Evolutionary conservation across 78 protist species (phyloP).

Genomic region (Mantamonas sphyraenae): DNA sequence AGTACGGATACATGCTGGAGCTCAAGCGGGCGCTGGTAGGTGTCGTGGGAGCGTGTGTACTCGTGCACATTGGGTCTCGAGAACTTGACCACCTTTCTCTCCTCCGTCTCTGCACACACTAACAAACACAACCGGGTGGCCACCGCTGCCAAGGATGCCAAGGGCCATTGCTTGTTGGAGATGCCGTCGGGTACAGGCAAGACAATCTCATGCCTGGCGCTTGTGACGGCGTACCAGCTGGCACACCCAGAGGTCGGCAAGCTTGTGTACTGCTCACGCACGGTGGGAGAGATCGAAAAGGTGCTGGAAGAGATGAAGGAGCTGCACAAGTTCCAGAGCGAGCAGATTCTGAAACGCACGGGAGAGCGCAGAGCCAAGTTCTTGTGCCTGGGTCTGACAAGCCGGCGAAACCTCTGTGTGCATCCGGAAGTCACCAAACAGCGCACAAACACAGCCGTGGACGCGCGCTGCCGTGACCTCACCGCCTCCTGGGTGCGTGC

Average conservation of each 20-base stretch:
- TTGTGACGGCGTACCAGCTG: conserved; percentile 68
- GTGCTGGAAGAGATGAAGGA: conserved; percentile 69
- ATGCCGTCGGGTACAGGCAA: conserved; percentile 99
- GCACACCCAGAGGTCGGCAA: conserved; percentile 41
- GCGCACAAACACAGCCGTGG: conserved; percentile 40
- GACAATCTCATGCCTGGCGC: conserved; percentile 85
- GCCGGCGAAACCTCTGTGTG: conserved; percentile 80
- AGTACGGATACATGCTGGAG: conserved; percentile 87
- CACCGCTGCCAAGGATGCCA: too few species aligned
- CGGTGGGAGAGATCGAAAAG: conserved; percentile 93
- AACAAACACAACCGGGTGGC: neutral
- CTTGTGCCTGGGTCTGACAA: conserved; percentile 63
- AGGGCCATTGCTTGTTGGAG: conserved; percentile 85
- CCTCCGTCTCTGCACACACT: too few species aligned
- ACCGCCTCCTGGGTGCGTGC: conserved; percentile 75
- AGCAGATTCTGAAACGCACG: too few species aligned
- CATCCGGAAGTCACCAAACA: conserved; percentile 48
- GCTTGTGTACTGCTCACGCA: conserved; percentile 95
- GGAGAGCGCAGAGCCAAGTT: too few species aligned
- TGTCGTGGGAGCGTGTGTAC: too few species aligned
- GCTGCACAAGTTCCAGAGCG: too few species aligned
- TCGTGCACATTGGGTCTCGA: too few species aligned
- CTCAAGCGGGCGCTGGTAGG: conserved; percentile 78
- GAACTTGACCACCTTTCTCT: too few species aligned
- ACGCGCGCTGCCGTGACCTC: conserved; percentile 50